Percentiles rank a stretch among this genome's conserved stretches.
Conservation (phyloP, 768 basidiomycete species). For the Artomyces pyxidatus region DNA sequence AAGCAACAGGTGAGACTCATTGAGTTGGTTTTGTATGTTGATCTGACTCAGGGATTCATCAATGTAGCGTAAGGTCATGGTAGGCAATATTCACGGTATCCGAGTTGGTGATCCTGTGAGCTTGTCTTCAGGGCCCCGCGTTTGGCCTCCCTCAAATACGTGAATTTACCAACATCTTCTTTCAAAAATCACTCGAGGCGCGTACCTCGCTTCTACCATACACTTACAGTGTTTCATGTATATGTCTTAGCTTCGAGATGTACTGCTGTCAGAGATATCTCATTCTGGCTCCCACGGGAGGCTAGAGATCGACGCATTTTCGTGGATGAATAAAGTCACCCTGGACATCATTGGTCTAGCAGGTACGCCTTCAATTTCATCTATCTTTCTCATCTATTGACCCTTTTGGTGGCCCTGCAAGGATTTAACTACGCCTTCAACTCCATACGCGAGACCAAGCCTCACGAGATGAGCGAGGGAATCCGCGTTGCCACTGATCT, state of each 20-base stretch:
- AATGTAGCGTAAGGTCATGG: too few species aligned
- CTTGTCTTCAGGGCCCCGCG: constrained; percentile 3
- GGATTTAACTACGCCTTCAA: constrained; percentile 12
- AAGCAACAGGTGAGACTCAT: too few species aligned
- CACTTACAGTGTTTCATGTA: neutral
- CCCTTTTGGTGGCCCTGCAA: too few species aligned
- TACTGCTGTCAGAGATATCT: neutral
- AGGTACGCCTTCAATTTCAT: neutral
- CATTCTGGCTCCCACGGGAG: neutral
- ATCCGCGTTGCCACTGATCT: constrained; percentile 4
- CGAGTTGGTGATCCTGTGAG: too few species aligned
- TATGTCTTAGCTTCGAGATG: neutral
- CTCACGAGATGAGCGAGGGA: constrained; percentile 5
- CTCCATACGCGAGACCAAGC: neutral
- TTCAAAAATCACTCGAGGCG: constrained; percentile 3
- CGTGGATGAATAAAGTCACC: neutral
- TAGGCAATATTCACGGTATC: too few species aligned
- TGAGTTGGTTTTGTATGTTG: too few species aligned
- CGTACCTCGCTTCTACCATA: neutral
- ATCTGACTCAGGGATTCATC: too few species aligned
- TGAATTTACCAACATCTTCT: neutral
- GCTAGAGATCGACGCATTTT: neutral
- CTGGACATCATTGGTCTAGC: constrained; percentile 5
- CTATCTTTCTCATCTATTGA: too few species aligned
- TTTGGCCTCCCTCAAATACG: constrained; percentile 2